These are phyloP conservation scores for Aspergillus indologenus DNA, from an alignment of 495 filamentous ascomycete species.

Conservation along the genomic window DNA sequence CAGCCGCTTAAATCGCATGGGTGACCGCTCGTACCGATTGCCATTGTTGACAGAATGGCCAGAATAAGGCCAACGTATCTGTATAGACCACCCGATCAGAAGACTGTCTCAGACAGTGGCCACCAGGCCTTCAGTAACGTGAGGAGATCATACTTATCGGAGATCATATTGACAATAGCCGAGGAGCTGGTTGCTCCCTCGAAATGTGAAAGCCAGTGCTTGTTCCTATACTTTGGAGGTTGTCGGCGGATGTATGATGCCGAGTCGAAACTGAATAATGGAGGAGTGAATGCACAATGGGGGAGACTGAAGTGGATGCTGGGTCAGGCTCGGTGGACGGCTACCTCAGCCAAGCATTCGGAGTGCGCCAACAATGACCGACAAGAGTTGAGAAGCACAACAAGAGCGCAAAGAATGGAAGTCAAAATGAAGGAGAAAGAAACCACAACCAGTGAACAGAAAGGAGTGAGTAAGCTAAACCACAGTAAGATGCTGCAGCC, in stretches of 20 bases:
- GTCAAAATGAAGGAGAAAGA: constrained; percentile 1
- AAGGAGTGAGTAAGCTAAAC: constrained; percentile 17
- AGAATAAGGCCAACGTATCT: constrained; percentile 89
- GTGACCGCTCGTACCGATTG: constrained; percentile 66
- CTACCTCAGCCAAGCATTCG: constrained; percentile 20
- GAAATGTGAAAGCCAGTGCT: constrained; percentile 39
- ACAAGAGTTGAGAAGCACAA: constrained; percentile 9
- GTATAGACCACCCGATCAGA: constrained; percentile 34
- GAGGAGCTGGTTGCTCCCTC: constrained; percentile 45
- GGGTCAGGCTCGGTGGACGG: neutral
- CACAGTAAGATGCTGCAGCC: constrained; percentile 13
- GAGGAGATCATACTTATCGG: constrained; percentile 71
- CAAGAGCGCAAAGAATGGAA: constrained; percentile 1
- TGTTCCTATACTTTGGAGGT: neutral
- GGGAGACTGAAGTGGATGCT: constrained; percentile 11
- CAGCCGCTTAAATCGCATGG: neutral
- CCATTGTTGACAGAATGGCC: constrained; percentile 88
- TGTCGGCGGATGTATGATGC: neutral
- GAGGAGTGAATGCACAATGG: constrained; percentile 5
- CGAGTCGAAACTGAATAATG: constrained; percentile 7
- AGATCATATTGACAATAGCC: constrained; percentile 60
- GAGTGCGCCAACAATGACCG: constrained; percentile 18
- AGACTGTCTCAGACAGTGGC: constrained; percentile 15
- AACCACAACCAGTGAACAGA: constrained; percentile 3
- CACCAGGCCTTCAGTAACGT: neutral